Evolutionary conservation across 2,329 filamentous ascomycete genomes (phyloP).

Genomic region (Xylaria hypoxylon): DNA sequence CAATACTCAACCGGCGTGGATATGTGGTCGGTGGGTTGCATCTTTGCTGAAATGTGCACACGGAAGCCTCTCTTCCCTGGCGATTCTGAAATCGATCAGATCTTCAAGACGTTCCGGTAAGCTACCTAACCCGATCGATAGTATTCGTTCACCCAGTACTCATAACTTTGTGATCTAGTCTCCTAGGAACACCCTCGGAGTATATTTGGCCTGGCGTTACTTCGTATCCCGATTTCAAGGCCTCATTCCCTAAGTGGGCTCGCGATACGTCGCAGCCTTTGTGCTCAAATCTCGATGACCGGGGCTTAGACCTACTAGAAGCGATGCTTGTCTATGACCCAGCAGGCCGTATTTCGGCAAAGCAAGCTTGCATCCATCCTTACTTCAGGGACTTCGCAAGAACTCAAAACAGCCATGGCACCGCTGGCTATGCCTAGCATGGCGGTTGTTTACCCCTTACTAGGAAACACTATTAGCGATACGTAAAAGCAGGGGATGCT

Average conservation of each 20-base stretch:
- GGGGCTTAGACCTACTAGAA: constrained; percentile 75
- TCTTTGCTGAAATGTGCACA: constrained; percentile 97
- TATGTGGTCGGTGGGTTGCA: constrained; percentile 96
- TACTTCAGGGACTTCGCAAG: constrained; percentile 72
- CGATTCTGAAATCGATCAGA: constrained; percentile 93
- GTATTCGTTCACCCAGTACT: constrained; percentile 2
- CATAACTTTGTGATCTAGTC: constrained; percentile 54
- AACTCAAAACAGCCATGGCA: constrained; percentile 38
- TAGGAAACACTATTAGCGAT: constrained; percentile 25
- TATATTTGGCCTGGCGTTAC: constrained; percentile 89
- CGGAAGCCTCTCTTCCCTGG: constrained; percentile 92
- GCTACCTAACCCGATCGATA: constrained; percentile 43
- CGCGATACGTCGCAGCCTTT: constrained; percentile 74
- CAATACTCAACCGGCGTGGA: constrained; percentile 95
- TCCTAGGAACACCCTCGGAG: constrained; percentile 87
- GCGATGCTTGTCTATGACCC: constrained; percentile 87
- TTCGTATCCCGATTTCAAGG: constrained; percentile 94
- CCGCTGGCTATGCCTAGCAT: constrained; percentile 42
- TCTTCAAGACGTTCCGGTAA: constrained; percentile 93
- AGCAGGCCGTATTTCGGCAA: constrained; percentile 86
- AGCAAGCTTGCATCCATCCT: constrained; percentile 84
- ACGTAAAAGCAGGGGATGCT: constrained; percentile 36
- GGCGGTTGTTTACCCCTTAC: constrained; percentile 11
- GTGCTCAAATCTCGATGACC: constrained; percentile 78
- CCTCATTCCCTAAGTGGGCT: constrained; percentile 91